Conservation (phyloP, 2,329 filamentous ascomycete species). For the Microsporum ferrugineum region DNA sequence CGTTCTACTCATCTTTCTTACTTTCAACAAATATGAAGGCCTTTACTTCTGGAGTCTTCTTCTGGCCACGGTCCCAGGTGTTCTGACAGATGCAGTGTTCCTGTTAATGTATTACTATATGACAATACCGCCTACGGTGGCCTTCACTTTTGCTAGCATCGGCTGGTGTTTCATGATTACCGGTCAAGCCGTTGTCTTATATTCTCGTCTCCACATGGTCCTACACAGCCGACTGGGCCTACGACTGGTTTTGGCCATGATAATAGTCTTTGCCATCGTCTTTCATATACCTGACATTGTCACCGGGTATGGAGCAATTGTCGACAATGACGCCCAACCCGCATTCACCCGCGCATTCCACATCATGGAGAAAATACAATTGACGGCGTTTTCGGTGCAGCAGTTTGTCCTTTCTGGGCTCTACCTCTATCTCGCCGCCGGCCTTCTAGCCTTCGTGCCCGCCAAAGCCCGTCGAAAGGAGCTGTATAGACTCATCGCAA, state of each 20-base stretch:
- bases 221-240: conserved; percentile 31
- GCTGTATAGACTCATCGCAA: conserved; percentile 30
- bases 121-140: not conserved
- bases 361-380: conserved; percentile 45
- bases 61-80: conserved; percentile 27
- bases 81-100: conserved; percentile 26
- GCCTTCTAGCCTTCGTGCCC: conserved; percentile 22
- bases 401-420: conserved; percentile 44
- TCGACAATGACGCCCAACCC: conserved; percentile 6
- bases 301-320: conserved; percentile 32
- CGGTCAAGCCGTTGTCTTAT: conserved; percentile 40
- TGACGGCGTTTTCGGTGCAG: conserved; percentile 46
- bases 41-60: conserved; percentile 40
- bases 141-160: not conserved
- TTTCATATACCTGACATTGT: conserved; percentile 38
- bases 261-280: conserved; percentile 34
- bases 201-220: conserved; percentile 41
- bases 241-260: conserved; percentile 36
- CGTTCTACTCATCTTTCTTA: conserved; percentile 34
- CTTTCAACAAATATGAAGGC: conserved; percentile 35
- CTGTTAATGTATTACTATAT: not conserved
- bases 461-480: conserved; percentile 18
- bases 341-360: conserved; percentile 31
- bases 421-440: conserved; percentile 39
- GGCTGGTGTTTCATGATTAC: conserved; percentile 39